Base-by-base conservation (phyloP, 169 alveolate genomes). In the Blepharisma undulans region DNA sequence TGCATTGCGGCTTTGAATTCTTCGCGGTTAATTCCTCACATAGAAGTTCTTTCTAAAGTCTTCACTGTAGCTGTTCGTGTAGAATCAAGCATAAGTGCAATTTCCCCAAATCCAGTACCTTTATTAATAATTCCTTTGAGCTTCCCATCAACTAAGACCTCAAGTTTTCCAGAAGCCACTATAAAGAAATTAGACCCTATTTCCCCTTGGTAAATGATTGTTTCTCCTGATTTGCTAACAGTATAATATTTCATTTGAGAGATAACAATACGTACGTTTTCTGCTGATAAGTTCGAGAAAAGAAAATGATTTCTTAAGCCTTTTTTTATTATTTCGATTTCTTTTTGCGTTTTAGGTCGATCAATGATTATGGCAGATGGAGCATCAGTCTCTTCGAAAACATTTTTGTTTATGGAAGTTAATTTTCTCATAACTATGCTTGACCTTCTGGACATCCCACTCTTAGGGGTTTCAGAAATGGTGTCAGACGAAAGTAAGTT, bases 81-180 rank as follows among this genome's bases (percentile, higher is more conserved):
- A 22, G 99, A 97, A 92, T 99, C 98, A 91, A 99, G 99, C 59
- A 99, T 97, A 81, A 99, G 96, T 18, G 99, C 99, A 61, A 99
- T 97, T 92, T 99, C 99, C 7, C 99, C 99, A 82, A 99, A 99
- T 4, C 99, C 98, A 29, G 95, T 96, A 3, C 99, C 99, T 74
- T 96, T 93, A 33, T 95, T 93, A 96, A 98, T 93, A 59, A 94
- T 90, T 90, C 97, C 97, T 60, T 97, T 98, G 72, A 92, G 93
- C 88, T 96, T 97, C 6, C 96, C 98, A 91, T 97, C 96, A 32
- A 98, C 98, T 48, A 95, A 87, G 85, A 98, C 99, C 90, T 95
- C 98, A 93, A 96, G 94, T 5, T 81, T 86, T 85, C 93, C 94
- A 74, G 84, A 81, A 34, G 79, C 86, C 21, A 93, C 60, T 36